These are phyloP conservation scores for Entomortierella lignicola DNA, from an alignment of 192 early-diverging fungal species.

Conservation along the genomic window DNA sequence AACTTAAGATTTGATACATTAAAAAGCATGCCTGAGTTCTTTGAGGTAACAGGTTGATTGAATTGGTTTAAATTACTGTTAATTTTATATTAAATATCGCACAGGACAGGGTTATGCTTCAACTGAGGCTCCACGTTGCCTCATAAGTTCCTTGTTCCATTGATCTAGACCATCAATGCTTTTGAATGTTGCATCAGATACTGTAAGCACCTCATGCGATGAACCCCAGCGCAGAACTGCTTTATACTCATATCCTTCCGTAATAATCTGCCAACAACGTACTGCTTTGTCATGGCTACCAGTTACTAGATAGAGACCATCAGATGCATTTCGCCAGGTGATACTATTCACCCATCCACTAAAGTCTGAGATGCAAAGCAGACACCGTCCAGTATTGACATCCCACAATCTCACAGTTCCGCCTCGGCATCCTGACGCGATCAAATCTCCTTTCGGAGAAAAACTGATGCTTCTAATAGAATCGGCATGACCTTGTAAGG, in stretches of 20 bases:
- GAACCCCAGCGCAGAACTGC: background rate
- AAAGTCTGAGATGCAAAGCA: slow-evolving; percentile 3
- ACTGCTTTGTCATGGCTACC: slow-evolving; percentile 9
- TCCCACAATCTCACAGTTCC: background rate
- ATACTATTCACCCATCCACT: background rate
- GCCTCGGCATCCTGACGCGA: background rate
- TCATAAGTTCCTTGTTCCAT: background rate
- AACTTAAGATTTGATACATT: no score
- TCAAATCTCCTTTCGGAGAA: background rate
- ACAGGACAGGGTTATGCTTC: no score
- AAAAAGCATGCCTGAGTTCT: no score
- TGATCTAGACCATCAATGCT: background rate
- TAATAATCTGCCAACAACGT: slow-evolving; percentile 7
- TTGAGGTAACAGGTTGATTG: background rate
- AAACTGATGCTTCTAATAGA: background rate
- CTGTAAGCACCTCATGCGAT: background rate
- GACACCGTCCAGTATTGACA: background rate
- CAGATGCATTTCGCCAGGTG: background rate
- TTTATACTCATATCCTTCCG: background rate
- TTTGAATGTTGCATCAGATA: background rate
- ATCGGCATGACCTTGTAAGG: background rate
- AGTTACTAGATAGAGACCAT: background rate
- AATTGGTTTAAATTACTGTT: no score
- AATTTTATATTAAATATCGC: no score
- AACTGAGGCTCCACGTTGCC: background rate